A percentile compares a stretch with the other conserved stretches of the same genome.
phyloP scores from a whole-genome alignment of 2,329 filamentous ascomycete genomes.

The Botrytis squamosa region DNA sequence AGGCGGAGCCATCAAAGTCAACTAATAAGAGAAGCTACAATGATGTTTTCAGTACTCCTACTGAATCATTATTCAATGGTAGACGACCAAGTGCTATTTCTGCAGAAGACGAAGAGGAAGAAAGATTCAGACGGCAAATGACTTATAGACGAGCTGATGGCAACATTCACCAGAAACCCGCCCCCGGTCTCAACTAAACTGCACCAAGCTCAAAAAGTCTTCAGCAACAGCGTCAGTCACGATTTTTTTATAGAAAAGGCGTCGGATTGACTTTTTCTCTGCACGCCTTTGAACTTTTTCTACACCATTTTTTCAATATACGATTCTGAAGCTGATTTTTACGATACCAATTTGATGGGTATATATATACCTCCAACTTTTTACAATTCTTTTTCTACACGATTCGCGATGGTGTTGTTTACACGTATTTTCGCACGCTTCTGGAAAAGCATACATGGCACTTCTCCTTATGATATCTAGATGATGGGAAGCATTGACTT shows the following conservation, averaged over 20 bases:
- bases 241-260: neutral
- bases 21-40: constrained; percentile 34
- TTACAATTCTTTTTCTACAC: neutral
- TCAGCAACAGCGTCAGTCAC: too few species aligned
- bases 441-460: constrained; percentile 19
- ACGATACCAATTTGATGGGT: constrained; percentile 19
- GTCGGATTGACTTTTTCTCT: constrained; percentile 1
- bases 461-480: constrained; percentile 22
- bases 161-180: neutral
- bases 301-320: neutral
- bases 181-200: neutral
- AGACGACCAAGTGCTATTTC: constrained; percentile 42
- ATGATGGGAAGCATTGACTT: neutral
- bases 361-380: neutral
- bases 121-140: constrained; percentile 26
- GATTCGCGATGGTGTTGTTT: neutral
- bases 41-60: constrained; percentile 30
- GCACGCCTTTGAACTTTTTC: constrained; percentile 7
- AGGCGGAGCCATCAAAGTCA: constrained; percentile 27
- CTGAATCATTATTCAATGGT: constrained; percentile 45
- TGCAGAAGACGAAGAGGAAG: constrained; percentile 29
- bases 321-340: constrained; percentile 11
- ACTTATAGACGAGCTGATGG: constrained; percentile 39
- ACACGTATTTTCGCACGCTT: neutral
- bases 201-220: neutral